These are phyloP conservation scores for Scheffersomyces cryptocercus DNA, from an alignment of 1,139 yeast genomes.

Conservation along the genomic window DNA sequence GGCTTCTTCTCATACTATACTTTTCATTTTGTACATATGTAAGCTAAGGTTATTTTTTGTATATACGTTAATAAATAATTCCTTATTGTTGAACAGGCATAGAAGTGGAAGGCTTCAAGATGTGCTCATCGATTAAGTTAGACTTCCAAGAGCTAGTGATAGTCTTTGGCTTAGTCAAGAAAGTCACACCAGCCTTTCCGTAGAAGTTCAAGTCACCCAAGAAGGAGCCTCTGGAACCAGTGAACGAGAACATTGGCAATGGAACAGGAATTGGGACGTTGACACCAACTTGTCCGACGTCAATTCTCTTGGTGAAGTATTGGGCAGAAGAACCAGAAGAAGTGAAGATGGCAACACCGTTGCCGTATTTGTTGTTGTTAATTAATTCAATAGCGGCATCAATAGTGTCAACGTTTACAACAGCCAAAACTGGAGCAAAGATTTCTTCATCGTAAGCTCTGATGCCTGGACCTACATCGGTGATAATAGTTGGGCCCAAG, in stretches of 20 bases:
- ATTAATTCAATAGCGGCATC: conserved; percentile 73
- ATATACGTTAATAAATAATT: conserved; percentile 2
- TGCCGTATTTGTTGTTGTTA: conserved; percentile 69
- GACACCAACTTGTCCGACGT: conserved; percentile 78
- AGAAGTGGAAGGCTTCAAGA: conserved; percentile 54
- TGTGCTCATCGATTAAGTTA: conserved; percentile 50
- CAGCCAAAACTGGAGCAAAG: conserved; percentile 73
- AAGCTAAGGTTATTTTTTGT: background rate
- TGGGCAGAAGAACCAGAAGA: conserved; percentile 69
- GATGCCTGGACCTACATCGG: conserved; percentile 68
- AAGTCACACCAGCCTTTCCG: conserved; percentile 72
- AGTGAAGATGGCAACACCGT: conserved; percentile 74
- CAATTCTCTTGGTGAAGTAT: conserved; percentile 68
- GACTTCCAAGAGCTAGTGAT: conserved; percentile 72
- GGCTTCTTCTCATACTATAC: too few species aligned
- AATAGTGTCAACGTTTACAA: conserved; percentile 63
- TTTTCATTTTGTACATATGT: too few species aligned
- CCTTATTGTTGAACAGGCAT: conserved; percentile 62
- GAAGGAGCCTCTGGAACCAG: conserved; percentile 78
- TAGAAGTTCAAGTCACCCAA: conserved; percentile 79
- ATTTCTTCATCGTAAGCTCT: conserved; percentile 74
- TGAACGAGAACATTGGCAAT: conserved; percentile 78
- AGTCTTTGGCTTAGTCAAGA: conserved; percentile 76
- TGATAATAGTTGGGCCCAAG: conserved; percentile 70
- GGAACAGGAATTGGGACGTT: conserved; percentile 88